Percentiles rank a stretch among this genome's conserved stretches.
These are phyloP conservation scores for Aspergillus luchuensis DNA, from an alignment of 2,329 filamentous ascomycete species.

Conservation along the genomic window DNA sequence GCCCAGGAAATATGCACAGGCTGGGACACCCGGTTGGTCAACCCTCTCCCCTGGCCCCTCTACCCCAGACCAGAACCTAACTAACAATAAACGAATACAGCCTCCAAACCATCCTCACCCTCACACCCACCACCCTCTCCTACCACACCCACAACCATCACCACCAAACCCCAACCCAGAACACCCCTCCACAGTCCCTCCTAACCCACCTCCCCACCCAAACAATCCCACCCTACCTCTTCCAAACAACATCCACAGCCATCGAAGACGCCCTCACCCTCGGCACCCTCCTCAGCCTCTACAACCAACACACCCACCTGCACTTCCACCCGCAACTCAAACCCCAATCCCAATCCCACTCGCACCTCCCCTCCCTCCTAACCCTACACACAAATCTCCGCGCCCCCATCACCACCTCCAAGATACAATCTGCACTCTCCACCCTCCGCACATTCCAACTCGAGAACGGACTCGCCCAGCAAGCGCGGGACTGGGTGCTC, in stretches of 20 bases:
- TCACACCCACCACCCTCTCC: not conserved
- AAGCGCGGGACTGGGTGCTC: not conserved
- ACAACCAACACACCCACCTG: slow-evolving; percentile 1
- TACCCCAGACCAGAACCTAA: no score
- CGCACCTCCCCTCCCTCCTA: not conserved
- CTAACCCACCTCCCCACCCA: not conserved
- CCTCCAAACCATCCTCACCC: slow-evolving; percentile 1
- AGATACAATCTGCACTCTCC: not conserved
- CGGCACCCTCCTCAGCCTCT: slow-evolving; percentile 1
- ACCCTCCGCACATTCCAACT: not conserved
- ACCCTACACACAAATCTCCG: not conserved
- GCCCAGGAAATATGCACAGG: not conserved
- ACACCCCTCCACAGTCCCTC: not conserved
- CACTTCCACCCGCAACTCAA: not conserved
- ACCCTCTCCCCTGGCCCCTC: no score
- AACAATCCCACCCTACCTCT: not conserved
- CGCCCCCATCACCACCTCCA: not conserved
- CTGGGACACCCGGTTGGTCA: slow-evolving; percentile 1
- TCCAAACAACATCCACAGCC: not conserved
- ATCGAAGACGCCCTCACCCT: slow-evolving; percentile 5
- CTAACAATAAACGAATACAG: not conserved
- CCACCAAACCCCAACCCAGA: no score
- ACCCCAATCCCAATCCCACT: not conserved
- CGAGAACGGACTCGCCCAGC: not conserved
- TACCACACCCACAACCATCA: no score